Base-by-base conservation (phyloP, 1,284 basidiomycete species). In the Volvariella volvacea region DNA sequence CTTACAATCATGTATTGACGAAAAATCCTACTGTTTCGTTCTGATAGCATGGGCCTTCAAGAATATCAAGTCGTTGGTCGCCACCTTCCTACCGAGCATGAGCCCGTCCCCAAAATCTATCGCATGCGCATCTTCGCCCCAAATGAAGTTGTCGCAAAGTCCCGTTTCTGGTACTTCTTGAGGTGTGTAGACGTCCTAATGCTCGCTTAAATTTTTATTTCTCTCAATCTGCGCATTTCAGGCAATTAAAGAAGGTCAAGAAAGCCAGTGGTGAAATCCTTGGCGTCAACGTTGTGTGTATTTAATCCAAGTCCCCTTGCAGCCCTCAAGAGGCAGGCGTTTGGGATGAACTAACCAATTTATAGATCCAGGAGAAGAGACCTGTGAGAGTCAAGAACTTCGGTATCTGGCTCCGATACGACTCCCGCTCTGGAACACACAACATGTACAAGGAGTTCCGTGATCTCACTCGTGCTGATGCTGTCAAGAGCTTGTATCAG, bases 91-190 rank as follows among this genome's bases (percentile, higher is more conserved):
- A 94, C 93, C 48, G 92, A 94, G 75, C 67, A 80, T 55, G 91
- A 97, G 57, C 90, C 92, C 48, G 88, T 80, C 53, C 95, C 95
- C 54, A 97, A 98, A 78, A 89, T 92, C 67, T 98, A 91, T 81
- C 90, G 96, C 61, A 99, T 99, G 95, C 88, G 95, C 67, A 97
- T 99, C 68, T 99, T 99, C 65, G 95, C 96, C 54, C 90, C 91
- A 58, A 99, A 99, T 70, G 92, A 96, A 57, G 86, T 97, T 55
- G 92, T 99, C 59, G 96, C 96, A 62, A 98, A 99, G 80, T 96
- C 91, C 49, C 88, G 95, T 52, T 99, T 96, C 88, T 99, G 96
- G 95, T 99, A 98, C 78, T 99, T 96, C 83, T 80, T 99, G 55
- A 78, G 84, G 85, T 86, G 54, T 55, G 65, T 52, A 14, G 12